Percentiles rank a stretch among this genome's conserved stretches.
phyloP scores from a whole-genome alignment of 78 protist genomes.

The Anaeramoeba ignava region DNA sequence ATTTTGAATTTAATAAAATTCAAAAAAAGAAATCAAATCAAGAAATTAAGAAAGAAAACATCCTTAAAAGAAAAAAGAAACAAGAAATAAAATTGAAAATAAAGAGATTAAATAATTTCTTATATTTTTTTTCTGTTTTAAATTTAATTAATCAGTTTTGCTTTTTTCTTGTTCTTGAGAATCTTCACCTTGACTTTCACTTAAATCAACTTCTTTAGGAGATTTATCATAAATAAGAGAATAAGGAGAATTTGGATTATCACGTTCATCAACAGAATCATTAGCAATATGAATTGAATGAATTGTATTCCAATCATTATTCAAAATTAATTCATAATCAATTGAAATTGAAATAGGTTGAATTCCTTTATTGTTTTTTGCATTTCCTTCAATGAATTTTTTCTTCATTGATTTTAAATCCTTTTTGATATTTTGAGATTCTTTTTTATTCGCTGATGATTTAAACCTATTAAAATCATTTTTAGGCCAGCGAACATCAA shows the following conservation, averaged over 20 bases:
- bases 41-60: no score
- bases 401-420: background rate
- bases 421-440: background rate
- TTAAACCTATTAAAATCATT: background rate
- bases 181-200: background rate
- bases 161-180: background rate
- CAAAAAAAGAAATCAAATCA: no score
- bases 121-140: no score
- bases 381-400: background rate
- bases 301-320: background rate
- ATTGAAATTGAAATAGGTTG: background rate
- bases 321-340: background rate
- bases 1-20: no score
- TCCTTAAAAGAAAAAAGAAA: no score
- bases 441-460: background rate
- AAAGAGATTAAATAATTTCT: no score
- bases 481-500: background rate
- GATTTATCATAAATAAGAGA: background rate
- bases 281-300: background rate
- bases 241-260: background rate
- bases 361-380: background rate
- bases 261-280: background rate
- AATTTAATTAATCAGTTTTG: no score
- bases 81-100: no score
- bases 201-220: background rate